A percentile compares a stretch with the other conserved stretches of the same genome.
Conservation (phyloP, 176 grass and related monocot species). For the Typha latifolia region DNA sequence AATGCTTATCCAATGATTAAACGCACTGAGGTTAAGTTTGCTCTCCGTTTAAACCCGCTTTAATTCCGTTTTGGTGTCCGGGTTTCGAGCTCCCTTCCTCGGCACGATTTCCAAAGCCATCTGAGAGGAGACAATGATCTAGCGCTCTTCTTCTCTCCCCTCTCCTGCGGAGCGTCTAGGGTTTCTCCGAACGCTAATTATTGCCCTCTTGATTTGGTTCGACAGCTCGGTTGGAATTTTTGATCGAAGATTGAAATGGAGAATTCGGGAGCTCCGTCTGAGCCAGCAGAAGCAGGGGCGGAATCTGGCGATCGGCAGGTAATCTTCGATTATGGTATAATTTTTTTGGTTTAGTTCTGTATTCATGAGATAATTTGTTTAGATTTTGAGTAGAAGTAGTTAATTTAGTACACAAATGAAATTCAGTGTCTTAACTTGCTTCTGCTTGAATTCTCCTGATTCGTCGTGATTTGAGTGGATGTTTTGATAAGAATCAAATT, state of each 20-base stretch:
- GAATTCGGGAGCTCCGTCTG: conserved; percentile 1
- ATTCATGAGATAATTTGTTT: neutral
- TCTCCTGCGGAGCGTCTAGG: neutral
- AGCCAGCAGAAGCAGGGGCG: neutral
- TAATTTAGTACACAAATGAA: neutral
- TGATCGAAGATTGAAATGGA: conserved; percentile 8
- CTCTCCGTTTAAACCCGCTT: neutral
- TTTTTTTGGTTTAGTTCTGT: neutral
- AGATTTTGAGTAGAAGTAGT: neutral
- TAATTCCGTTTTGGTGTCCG: conserved; percentile 5
- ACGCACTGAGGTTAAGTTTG: neutral
- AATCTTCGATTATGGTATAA: neutral
- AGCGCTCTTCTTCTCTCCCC: neutral
- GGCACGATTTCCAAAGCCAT: neutral
- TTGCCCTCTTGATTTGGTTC: neutral
- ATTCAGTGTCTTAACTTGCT: too few species aligned
- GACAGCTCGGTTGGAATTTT: neutral
- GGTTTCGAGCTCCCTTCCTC: neutral
- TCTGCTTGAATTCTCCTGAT: neutral
- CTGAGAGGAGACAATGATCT: neutral
- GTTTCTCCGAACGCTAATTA: neutral
- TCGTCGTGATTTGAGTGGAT: neutral
- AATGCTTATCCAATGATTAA: neutral
- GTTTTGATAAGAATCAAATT: neutral
- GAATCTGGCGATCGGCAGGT: conserved; percentile 19